A percentile compares a stretch with the other conserved stretches of the same genome.
phyloP scores from a whole-genome alignment of 345 rosid genomes.

The Cardiospermum halicacabum region DNA sequence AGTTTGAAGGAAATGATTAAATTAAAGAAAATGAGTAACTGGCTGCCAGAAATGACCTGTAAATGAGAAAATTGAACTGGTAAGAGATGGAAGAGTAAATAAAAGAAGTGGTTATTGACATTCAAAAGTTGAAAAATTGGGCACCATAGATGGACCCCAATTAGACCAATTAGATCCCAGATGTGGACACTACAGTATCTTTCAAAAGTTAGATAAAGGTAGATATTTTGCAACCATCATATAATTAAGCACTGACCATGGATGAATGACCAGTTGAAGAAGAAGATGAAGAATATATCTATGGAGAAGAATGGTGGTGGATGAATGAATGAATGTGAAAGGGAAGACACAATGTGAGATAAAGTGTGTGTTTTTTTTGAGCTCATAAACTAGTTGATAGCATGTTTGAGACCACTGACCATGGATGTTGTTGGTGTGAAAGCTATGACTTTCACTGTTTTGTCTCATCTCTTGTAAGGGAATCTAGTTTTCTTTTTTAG shows the following conservation, averaged over 20 bases:
- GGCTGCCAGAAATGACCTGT: conserved; percentile 15
- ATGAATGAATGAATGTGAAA: neutral
- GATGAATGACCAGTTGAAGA: neutral
- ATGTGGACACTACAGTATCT: conserved; percentile 16
- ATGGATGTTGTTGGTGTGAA: neutral
- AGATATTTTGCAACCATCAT: conserved; percentile 7
- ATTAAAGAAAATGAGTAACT: conserved; percentile 1
- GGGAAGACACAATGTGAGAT: neutral
- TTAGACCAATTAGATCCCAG: conserved; percentile 9
- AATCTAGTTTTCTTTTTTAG: no score
- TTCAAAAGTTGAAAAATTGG: conserved; percentile 16
- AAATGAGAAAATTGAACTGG: neutral
- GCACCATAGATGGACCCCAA: conserved; percentile 38
- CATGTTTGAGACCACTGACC: no score
- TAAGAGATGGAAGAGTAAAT: neutral
- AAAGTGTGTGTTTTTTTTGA: neutral
- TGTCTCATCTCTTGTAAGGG: no score
- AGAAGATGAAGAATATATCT: neutral
- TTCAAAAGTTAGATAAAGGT: conserved; percentile 16
- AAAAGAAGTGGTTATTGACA: conserved; percentile 8
- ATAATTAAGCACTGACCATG: neutral
- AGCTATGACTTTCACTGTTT: no score
- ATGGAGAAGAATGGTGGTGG: neutral
- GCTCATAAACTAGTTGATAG: no score
- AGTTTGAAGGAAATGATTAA: conserved; percentile 10